A percentile compares a stretch with the other conserved stretches of the same genome.
phyloP scores from a whole-genome alignment of 2,329 filamentous ascomycete genomes.

The Colletotrichum sp. region DNA sequence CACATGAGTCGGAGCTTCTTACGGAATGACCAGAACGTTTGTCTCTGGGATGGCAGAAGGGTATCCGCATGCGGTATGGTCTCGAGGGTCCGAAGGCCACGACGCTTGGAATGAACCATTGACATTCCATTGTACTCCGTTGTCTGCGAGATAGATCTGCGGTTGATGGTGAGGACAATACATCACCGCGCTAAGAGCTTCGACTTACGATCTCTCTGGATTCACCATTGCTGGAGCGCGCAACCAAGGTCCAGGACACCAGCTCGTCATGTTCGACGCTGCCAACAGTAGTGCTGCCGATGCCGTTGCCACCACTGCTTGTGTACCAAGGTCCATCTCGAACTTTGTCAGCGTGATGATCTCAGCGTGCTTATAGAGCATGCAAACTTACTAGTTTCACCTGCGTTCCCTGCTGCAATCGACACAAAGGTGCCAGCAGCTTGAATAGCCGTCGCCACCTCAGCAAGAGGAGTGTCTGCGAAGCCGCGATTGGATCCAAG shows the following conservation, averaged over 20 bases:
- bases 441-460: neutral
- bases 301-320: neutral
- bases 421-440: neutral
- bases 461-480: slow-evolving; percentile 16
- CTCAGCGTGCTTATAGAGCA: neutral
- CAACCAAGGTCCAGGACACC: neutral
- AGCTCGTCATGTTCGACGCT: neutral
- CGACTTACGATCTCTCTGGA: neutral
- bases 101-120: neutral
- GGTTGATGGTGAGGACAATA: neutral
- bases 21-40: neutral
- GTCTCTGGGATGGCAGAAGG: neutral
- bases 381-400: neutral
- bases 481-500: slow-evolving; percentile 29
- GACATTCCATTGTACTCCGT: neutral
- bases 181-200: neutral
- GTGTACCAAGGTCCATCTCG: neutral
- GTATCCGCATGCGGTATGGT: neutral
- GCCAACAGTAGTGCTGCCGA: neutral
- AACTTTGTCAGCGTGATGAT: neutral
- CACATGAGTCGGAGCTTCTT: neutral
- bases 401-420: neutral
- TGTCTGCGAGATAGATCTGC: neutral
- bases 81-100: neutral
- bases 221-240: neutral